Percentiles rank a stretch among this genome's conserved stretches.
Evolutionary conservation across 306 rosid genomes (phyloP).

Genomic region (Quercus berberidifolia): DNA sequence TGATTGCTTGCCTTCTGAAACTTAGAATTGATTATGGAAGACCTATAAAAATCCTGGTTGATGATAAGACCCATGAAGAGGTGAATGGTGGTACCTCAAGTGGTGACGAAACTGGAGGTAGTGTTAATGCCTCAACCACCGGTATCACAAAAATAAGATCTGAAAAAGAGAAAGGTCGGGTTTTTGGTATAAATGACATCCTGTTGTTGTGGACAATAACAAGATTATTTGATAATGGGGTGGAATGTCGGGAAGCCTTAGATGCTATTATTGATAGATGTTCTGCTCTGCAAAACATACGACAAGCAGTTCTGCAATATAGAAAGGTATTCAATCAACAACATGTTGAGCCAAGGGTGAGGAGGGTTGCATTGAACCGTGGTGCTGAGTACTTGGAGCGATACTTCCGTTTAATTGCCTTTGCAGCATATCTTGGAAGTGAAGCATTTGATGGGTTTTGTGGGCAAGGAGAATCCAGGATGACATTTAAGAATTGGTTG

Average conservation of each 20-base stretch:
- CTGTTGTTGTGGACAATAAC: conserved; percentile 88
- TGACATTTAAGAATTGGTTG: conserved; percentile 88
- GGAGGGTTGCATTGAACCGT: conserved; percentile 89
- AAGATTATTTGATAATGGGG: conserved; percentile 80
- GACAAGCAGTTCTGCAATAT: conserved; percentile 79
- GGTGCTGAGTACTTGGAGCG: conserved; percentile 91
- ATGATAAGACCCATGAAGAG: conserved; percentile 47
- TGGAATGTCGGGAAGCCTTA: conserved; percentile 83
- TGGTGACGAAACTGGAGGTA: conserved; percentile 63
- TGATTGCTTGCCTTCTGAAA: conserved; percentile 87
- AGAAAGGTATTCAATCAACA: conserved; percentile 85
- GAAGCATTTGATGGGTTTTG: conserved; percentile 87
- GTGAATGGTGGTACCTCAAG: conserved; percentile 60
- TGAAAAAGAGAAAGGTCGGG: conserved; percentile 49
- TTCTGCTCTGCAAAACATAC: conserved; percentile 86
- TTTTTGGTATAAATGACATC: conserved; percentile 88
- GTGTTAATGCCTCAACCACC: conserved; percentile 28
- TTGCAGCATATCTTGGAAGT: conserved; percentile 95
- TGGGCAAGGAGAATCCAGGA: conserved; percentile 60
- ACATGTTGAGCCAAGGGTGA: conserved; percentile 76
- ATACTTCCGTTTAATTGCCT: conserved; percentile 85
- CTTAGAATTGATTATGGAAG: conserved; percentile 80
- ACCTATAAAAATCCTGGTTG: conserved; percentile 65
- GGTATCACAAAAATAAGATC: conserved; percentile 28
- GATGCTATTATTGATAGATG: conserved; percentile 93